Conservation (phyloP, 192 early-diverging fungal genomes). For the Rhizophagus prolifer region DNA sequence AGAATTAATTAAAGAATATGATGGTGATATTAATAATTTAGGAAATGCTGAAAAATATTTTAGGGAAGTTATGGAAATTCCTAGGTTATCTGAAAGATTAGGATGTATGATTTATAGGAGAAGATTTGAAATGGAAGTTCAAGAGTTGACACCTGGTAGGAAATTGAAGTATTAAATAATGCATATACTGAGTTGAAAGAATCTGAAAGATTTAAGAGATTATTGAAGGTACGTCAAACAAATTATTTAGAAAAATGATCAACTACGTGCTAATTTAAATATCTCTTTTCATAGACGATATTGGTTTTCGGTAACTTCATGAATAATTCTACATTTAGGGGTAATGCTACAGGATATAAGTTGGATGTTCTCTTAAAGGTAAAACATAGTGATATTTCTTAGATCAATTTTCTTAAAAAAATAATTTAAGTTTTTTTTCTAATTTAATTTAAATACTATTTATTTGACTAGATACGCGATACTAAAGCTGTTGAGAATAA, state of each 20-base stretch:
- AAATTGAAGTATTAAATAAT: slow-evolving; percentile 47
- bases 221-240: slow-evolving; percentile 47
- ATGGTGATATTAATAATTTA: slow-evolving; percentile 44
- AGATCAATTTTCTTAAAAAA: slow-evolving; percentile 14
- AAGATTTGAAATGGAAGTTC: slow-evolving; percentile 48
- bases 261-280: not conserved
- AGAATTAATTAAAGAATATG: slow-evolving; percentile 50
- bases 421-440: no score
- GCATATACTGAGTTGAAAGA: slow-evolving; percentile 48
- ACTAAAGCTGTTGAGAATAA: slow-evolving; percentile 51
- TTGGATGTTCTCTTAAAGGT: slow-evolving; percentile 58
- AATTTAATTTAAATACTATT: not conserved
- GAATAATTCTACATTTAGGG: slow-evolving; percentile 54
- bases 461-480: slow-evolving; percentile 46
- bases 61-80: slow-evolving; percentile 49
- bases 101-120: slow-evolving; percentile 55
- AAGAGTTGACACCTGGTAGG: slow-evolving; percentile 49
- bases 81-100: slow-evolving; percentile 51
- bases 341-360: slow-evolving; percentile 58
- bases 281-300: slow-evolving; percentile 40
- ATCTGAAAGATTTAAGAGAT: slow-evolving; percentile 43
- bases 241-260: not conserved
- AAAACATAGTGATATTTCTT: not conserved
- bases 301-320: slow-evolving; percentile 57
- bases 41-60: slow-evolving; percentile 62